Base-by-base conservation (phyloP, 805 yeast genomes). In the Candida railenensis region DNA sequence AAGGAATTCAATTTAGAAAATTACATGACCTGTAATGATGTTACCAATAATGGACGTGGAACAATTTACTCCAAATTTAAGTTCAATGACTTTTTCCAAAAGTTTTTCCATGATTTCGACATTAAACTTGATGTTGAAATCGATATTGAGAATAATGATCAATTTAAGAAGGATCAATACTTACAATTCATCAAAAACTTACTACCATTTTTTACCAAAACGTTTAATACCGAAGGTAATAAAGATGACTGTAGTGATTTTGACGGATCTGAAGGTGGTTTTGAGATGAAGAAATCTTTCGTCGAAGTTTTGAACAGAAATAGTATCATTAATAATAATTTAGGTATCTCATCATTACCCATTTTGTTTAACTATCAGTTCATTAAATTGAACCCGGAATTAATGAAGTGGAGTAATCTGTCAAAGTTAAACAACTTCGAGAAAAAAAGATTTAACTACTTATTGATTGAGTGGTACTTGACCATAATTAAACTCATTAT, bases 281-380 rank as follows among this genome's bases (percentile, higher is more conserved):
- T 33, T 16, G 28, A 42, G 15, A 42, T 42, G 19, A 34, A 21
- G 3, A 22, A 20, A 25, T 15, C 28, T n/a, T 38, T 34, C 1
- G 19, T n/a, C 3, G 25, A 14, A 14, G 39, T 20, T 14, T 25
- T 38, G 18, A 37, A 20, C 3, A 43, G 22, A n/a, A 22, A 38
- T 5, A 14, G 52, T 52, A 9, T 46, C 34, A 54, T 80, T 39
- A 78, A 78, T 55, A 77, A 78, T 54, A 79, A 78, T 49, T 59
- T 81, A 44, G 82, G 83, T 1, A 67, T 80, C 21, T 65, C 79
- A 12, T 61, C 77, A 8, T 67, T 77, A 48, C 85, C 85, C 0
- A 52, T 80, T 30, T 55, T 80, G 7, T 70, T 77, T 55, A 63
- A 53, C 48, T 61, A 49, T 48, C 66, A 34, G 39, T 73, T 71